These are phyloP conservation scores for Leccinum obscurum DNA, from an alignment of 768 basidiomycete genomes.

Conservation along the genomic window DNA sequence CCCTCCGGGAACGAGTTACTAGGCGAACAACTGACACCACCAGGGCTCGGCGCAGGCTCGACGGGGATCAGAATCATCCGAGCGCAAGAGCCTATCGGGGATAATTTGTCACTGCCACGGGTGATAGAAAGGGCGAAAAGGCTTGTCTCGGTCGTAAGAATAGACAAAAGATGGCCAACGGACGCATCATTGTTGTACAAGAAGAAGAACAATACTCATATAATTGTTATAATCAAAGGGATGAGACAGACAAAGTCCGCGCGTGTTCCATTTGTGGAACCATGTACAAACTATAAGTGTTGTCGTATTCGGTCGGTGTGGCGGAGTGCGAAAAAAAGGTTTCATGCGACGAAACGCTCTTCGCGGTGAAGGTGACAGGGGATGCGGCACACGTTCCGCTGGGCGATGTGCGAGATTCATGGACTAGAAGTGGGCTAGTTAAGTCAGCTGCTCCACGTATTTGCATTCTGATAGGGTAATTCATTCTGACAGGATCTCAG, in stretches of 20 bases:
- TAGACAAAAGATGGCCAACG: slow-evolving; percentile 9
- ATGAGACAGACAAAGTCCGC: slow-evolving; percentile 16
- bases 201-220: slow-evolving; percentile 13
- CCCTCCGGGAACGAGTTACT: slow-evolving; percentile 6
- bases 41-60: slow-evolving; percentile 27
- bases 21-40: slow-evolving; percentile 19
- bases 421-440: slow-evolving; percentile 22
- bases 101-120: slow-evolving; percentile 5
- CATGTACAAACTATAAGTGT: neutral
- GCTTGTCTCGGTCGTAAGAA: slow-evolving; percentile 14
- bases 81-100: slow-evolving; percentile 14
- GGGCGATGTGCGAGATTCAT: slow-evolving; percentile 25
- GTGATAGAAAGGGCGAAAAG: slow-evolving; percentile 3
- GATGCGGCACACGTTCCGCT: slow-evolving; percentile 15
- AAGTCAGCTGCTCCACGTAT: slow-evolving; percentile 17
- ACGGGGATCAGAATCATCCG: slow-evolving; percentile 18
- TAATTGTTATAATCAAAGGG: slow-evolving; percentile 7
- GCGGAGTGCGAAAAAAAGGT: slow-evolving; percentile 21
- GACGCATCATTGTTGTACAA: slow-evolving; percentile 2
- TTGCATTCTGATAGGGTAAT: slow-evolving; percentile 31
- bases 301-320: slow-evolving; percentile 4
- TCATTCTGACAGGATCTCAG: slow-evolving; percentile 19
- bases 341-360: slow-evolving; percentile 10
- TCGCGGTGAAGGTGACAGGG: slow-evolving; percentile 11
- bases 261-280: slow-evolving; percentile 2